phyloP scores from a whole-genome alignment of 768 basidiomycete species.

The Antrodiella citrinella region DNA sequence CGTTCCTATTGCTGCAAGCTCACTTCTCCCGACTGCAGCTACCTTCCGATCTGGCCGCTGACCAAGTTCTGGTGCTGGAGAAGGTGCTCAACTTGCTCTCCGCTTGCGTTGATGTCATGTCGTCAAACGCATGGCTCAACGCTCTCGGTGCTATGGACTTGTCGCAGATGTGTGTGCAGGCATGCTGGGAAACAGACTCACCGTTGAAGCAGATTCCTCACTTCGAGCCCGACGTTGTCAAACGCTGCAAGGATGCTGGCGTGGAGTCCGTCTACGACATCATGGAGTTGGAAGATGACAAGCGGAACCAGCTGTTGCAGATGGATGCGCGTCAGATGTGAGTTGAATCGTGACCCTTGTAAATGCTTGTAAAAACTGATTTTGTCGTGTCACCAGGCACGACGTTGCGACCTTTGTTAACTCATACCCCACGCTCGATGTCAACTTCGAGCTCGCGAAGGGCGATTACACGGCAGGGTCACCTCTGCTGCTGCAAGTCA shows the following conservation, averaged over 20 bases:
- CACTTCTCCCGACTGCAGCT: constrained; percentile 92
- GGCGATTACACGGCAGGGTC: constrained; percentile 81
- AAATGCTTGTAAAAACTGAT: constrained; percentile 6
- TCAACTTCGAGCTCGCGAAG: constrained; percentile 77
- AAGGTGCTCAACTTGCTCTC: constrained; percentile 88
- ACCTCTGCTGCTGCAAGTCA: constrained; percentile 75
- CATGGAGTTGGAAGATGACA: constrained; percentile 96
- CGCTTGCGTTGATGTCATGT: constrained; percentile 97
- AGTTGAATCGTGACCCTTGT: constrained; percentile 29
- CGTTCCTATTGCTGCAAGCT: constrained; percentile 91
- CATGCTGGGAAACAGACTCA: constrained; percentile 95
- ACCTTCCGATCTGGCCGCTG: constrained; percentile 88
- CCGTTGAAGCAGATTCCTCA: constrained; percentile 95
- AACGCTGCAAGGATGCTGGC: constrained; percentile 73
- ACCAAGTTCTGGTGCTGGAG: constrained; percentile 80
- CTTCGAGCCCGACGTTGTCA: constrained; percentile 86
- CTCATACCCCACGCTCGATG: constrained; percentile 94
- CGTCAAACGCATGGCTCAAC: constrained; percentile 90
- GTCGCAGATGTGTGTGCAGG: constrained; percentile 98
- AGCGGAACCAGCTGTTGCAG: constrained; percentile 70
- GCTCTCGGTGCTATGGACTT: constrained; percentile 96
- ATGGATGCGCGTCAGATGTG: constrained; percentile 87
- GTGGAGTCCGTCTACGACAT: constrained; percentile 93
- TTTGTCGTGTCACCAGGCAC: constrained; percentile 49
- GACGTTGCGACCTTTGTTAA: constrained; percentile 96